Base-by-base conservation (phyloP, 2,329 filamentous ascomycete species). In the Claviceps maximensis region DNA sequence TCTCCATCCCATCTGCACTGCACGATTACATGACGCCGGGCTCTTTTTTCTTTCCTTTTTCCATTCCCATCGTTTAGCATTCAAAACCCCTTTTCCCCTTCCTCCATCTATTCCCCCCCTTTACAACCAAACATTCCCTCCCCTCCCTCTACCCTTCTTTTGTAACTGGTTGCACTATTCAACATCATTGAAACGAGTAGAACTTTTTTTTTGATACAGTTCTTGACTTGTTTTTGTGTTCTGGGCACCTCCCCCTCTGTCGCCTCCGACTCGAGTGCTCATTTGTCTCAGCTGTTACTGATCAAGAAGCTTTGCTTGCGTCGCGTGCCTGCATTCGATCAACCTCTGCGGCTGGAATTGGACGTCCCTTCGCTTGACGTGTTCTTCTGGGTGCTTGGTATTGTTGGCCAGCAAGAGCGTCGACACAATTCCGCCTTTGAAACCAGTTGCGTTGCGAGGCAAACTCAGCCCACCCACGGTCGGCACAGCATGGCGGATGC, bases 401-500 rank as follows among this genome's bases (percentile, higher is more conserved):
- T 41, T 8, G 17, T 36, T 17, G 21, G 13, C 17, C 50, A 42
- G 10, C 21, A 52, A 19, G n/a, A 33, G 5, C 27, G 13, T 50
- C 29, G 31, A 50, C 13, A 23, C 13, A n/a, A 7, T 31, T 10
- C 41, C 17, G 38, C 29, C 15, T 40, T 27, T 5, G 23, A 17
- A 33, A 42, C 15, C 31, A 41, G 47, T 31, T 41, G 47, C 12
- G 31, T 33, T 7, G n/a, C 25, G n/a, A n/a, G 12, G 19, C 19
- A n/a, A 31, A 13, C 4, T 10, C 9, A 19, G 41, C 23, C 13
- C 29, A 19, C 23, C 13, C 29, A 19, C 23, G 46, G 56, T 49
- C 54, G 55, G 49, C 47, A 33, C 55, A 58, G 17, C 27, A 64
- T 64, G 62, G 57, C 55, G 33, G 58, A 59, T 46, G 52, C 64